Evolutionary conservation across 495 filamentous ascomycete genomes (phyloP).

Genomic region (Aspergillus hancockii): DNA sequence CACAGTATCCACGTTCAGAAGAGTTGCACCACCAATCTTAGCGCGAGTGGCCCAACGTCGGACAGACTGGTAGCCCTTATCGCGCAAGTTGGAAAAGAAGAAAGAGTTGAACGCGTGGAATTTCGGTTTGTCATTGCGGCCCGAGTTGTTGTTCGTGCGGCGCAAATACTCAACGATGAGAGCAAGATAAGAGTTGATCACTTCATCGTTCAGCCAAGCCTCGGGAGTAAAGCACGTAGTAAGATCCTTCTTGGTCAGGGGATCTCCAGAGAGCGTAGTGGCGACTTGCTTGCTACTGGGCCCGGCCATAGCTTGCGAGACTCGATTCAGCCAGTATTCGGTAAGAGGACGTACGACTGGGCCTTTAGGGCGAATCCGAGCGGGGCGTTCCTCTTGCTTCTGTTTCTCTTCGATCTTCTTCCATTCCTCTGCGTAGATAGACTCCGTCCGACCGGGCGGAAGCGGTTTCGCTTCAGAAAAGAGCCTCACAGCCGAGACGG

Average conservation of each 20-base stretch:
- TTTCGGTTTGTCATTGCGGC: slow-evolving; percentile 54
- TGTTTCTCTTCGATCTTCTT: slow-evolving; percentile 25
- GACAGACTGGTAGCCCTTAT: slow-evolving; percentile 51
- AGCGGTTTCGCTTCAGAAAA: slow-evolving; percentile 29
- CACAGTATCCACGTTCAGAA: slow-evolving; percentile 59
- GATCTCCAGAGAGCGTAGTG: slow-evolving; percentile 53
- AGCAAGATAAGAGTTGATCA: slow-evolving; percentile 69
- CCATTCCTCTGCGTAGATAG: slow-evolving; percentile 35
- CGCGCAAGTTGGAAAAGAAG: slow-evolving; percentile 64
- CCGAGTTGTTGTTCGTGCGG: slow-evolving; percentile 43
- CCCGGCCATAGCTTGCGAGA: slow-evolving; percentile 35
- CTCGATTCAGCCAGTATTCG: slow-evolving; percentile 42
- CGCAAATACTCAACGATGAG: slow-evolving; percentile 63
- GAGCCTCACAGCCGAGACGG: slow-evolving; percentile 41
- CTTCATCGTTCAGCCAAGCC: slow-evolving; percentile 82
- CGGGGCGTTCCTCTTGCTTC: slow-evolving; percentile 21
- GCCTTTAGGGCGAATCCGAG: slow-evolving; percentile 28
- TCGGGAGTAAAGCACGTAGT: slow-evolving; percentile 49
- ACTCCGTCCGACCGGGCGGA: slow-evolving; percentile 34
- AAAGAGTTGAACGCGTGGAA: slow-evolving; percentile 71
- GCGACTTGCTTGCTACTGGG: slow-evolving; percentile 34
- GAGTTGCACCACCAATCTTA: slow-evolving; percentile 52
- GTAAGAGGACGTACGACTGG: slow-evolving; percentile 45
- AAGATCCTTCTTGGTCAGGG: slow-evolving; percentile 63
- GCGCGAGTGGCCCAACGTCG: slow-evolving; percentile 55